Conservation (phyloP, 164 flowering plant species). For the Piper betle region DNA sequence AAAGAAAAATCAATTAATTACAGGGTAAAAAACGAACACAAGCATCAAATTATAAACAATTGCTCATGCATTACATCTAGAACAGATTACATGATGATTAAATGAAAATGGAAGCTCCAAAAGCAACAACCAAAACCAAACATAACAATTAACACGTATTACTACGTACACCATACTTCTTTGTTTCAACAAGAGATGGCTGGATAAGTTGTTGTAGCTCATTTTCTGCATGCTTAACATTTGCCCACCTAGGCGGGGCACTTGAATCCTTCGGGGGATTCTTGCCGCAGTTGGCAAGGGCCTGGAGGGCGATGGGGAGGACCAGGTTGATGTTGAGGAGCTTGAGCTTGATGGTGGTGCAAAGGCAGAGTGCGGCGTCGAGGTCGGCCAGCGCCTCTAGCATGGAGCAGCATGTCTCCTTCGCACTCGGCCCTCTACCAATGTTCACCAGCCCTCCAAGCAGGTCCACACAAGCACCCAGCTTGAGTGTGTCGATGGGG, state of each 20-base stretch:
- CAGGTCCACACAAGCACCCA: conserved; percentile 55
- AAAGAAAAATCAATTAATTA: no score
- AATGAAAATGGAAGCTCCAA: no score
- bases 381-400: conserved; percentile 41
- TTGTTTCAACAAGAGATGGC: no score
- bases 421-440: conserved; percentile 34
- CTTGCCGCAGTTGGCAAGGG: conserved; percentile 58
- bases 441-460: conserved; percentile 48
- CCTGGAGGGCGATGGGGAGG: conserved; percentile 47
- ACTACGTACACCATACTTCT: no score
- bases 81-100: neutral
- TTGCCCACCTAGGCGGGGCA: conserved; percentile 16
- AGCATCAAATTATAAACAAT: neutral
- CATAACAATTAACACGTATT: neutral
- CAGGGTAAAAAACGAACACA: no score
- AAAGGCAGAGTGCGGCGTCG: conserved; percentile 62
- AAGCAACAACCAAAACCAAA: neutral
- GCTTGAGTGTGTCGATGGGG: conserved; percentile 55
- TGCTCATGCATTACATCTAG: neutral
- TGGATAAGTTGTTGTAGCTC: no score
- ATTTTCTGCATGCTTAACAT: no score
- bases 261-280: conserved; percentile 44
- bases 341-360: conserved; percentile 54
- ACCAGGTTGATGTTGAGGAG: conserved; percentile 36
- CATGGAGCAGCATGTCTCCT: conserved; percentile 49